Percentiles rank a stretch among this genome's conserved stretches.
These are phyloP conservation scores for Sequoia sempervirens DNA, from an alignment of 75 land plant genomes.

Conservation along the genomic window DNA sequence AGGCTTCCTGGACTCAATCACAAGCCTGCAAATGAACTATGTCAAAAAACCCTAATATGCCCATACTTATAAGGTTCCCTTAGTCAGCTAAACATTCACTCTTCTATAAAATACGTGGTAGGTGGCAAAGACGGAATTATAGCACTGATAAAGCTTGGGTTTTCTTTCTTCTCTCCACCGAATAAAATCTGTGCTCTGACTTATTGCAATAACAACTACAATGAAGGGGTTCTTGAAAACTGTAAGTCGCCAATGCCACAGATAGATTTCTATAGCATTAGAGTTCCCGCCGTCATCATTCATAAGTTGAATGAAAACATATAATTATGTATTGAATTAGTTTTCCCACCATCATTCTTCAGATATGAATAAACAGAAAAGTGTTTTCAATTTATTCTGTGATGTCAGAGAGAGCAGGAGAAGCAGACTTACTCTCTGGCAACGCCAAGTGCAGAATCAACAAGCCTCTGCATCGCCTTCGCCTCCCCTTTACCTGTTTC, in stretches of 20 bases:
- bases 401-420: background rate
- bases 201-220: no score
- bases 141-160: no score
- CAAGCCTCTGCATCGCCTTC: constrained; percentile 61
- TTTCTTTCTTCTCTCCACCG: no score
- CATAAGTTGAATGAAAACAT: background rate
- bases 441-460: constrained; percentile 73
- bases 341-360: background rate
- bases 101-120: no score
- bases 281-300: background rate
- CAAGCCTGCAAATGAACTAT: no score
- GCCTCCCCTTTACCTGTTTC: background rate
- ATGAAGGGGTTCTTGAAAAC: no score
- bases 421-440: constrained; percentile 73
- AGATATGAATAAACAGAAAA: background rate
- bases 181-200: no score
- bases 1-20: no score
- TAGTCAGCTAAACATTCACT: no score
- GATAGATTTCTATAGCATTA: background rate
- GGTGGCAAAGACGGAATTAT: no score
- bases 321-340: background rate
- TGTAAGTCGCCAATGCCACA: background rate
- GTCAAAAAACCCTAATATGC: no score
- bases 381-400: background rate
- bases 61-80: no score